Conservation (phyloP, 129 eudicot species). For the Helianthus tuberosus region DNA sequence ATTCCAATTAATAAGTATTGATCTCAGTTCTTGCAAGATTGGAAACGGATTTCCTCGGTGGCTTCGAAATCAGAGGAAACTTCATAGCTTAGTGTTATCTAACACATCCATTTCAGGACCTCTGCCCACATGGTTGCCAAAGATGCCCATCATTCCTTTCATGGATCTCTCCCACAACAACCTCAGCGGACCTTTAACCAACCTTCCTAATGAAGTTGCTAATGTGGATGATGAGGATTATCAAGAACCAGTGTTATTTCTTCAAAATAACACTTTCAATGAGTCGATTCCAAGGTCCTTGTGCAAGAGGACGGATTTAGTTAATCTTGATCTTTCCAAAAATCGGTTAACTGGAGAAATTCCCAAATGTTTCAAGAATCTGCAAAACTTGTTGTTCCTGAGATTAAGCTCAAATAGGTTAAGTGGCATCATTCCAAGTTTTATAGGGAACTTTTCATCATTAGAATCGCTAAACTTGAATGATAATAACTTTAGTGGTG, state of each 20-base stretch:
- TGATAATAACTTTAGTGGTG: conserved; percentile 13
- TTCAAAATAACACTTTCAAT: conserved; percentile 11
- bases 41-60: conserved; percentile 28
- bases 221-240: too few relatives aligned
- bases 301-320: neutral
- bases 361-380: neutral
- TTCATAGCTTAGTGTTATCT: too few relatives aligned
- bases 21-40: neutral
- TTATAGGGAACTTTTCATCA: too few relatives aligned
- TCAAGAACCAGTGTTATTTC: neutral
- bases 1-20: neutral
- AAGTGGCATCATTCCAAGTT: neutral
- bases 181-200: neutral
- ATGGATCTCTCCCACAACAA: conserved; percentile 25
- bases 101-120: neutral
- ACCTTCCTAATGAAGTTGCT: neutral
- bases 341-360: conserved; percentile 3
- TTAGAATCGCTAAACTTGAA: neutral
- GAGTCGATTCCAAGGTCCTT: conserved; percentile 11
- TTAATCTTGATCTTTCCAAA: neutral
- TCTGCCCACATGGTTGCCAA: neutral
- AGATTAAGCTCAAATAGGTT: neutral
- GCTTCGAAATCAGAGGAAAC: too few relatives aligned
- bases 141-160: neutral
- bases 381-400: neutral